Conservation (phyloP, 352 stramenopile genomes). For the Globisporangium irregulare region DNA sequence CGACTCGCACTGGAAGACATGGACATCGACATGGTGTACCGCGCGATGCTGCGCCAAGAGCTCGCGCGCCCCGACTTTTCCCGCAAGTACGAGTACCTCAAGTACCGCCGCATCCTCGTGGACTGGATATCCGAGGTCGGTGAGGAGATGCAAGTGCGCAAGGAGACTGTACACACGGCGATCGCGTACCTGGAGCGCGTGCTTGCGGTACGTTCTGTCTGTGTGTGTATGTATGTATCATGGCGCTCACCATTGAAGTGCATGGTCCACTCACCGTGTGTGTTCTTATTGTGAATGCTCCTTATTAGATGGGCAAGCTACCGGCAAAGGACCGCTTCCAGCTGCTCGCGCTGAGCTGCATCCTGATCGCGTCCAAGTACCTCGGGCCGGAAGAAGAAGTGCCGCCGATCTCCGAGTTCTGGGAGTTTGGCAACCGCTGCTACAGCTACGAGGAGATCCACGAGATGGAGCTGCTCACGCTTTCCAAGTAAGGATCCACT, state of each 20-base stretch:
- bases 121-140: conserved; percentile 87
- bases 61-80: conserved; percentile 65
- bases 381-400: conserved; percentile 77
- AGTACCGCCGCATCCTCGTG: conserved; percentile 77
- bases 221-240: background rate
- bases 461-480: conserved; percentile 58
- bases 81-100: conserved; percentile 77
- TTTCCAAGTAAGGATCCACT: conserved; percentile 35
- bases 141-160: conserved; percentile 82
- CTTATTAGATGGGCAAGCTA: conserved; percentile 30
- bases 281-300: background rate
- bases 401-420: conserved; percentile 78
- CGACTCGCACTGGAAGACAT: conserved; percentile 71
- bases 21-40: conserved; percentile 67
- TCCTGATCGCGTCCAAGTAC: conserved; percentile 82
- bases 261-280: background rate
- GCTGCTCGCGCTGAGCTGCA: conserved; percentile 74
- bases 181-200: conserved; percentile 83
- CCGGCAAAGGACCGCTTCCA: conserved; percentile 79
- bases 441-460: conserved; percentile 86
- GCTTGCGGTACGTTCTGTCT: conserved; percentile 28
- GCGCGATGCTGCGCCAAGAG: conserved; percentile 76
- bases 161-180: conserved; percentile 73
- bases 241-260: background rate
- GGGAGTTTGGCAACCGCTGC: conserved; percentile 81